Conservation (phyloP, 2,329 filamentous ascomycete species). For the Malbranchea cinnamomea region DNA sequence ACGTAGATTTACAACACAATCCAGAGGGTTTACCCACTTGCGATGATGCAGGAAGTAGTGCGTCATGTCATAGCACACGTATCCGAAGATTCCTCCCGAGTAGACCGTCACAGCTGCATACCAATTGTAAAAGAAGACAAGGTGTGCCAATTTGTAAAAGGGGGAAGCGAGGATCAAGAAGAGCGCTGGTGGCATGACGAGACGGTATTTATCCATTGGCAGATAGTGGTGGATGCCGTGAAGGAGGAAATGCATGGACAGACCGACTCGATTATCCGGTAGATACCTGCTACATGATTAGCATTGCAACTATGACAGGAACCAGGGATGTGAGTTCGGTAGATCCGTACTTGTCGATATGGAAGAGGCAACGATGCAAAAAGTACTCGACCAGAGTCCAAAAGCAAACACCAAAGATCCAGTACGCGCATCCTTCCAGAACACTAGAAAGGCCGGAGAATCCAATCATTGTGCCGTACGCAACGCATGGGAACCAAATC, state of each 20-base stretch:
- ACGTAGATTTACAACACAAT: neutral
- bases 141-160: conserved; percentile 83
- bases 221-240: conserved; percentile 97
- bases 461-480: conserved; percentile 56
- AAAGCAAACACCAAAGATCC: conserved; percentile 53
- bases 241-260: conserved; percentile 82
- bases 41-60: conserved; percentile 98
- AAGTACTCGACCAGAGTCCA: conserved; percentile 88
- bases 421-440: conserved; percentile 44
- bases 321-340: neutral
- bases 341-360: conserved; percentile 68
- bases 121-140: conserved; percentile 74
- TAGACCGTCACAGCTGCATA: conserved; percentile 62
- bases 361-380: conserved; percentile 82
- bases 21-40: conserved; percentile 41
- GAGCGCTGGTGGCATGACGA: conserved; percentile 90
- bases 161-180: conserved; percentile 72
- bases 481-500: conserved; percentile 68
- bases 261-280: conserved; percentile 74
- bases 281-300: conserved; percentile 46
- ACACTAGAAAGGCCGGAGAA: conserved; percentile 42
- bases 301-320: conserved; percentile 5
- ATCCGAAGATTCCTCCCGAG: conserved; percentile 87
- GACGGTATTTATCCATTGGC: conserved; percentile 94
- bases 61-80: conserved; percentile 90